Evolutionary conservation across 257 asterid genomes (phyloP).

Genomic region (Ilex asprella): DNA sequence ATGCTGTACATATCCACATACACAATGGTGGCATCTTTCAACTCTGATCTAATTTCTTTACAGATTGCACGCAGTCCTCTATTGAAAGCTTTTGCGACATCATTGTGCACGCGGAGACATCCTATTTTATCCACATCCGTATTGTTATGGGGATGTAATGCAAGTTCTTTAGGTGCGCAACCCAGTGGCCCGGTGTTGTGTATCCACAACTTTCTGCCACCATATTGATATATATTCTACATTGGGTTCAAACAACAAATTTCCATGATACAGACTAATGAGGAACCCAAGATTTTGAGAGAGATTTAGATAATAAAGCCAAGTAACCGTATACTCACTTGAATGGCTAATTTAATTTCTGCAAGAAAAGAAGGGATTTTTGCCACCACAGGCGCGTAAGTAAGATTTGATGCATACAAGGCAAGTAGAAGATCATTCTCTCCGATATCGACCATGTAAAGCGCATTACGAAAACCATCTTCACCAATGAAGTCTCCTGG

Average conservation of each 20-base stretch:
- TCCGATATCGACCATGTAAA: constrained; percentile 43
- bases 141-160: constrained; percentile 11
- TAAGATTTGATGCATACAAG: constrained; percentile 11
- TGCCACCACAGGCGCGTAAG: constrained; percentile 17
- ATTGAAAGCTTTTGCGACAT: constrained; percentile 36
- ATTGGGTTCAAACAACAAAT: not conserved
- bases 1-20: constrained; percentile 42
- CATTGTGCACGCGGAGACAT: constrained; percentile 27
- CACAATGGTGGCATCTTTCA: constrained; percentile 25
- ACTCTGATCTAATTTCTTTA: constrained; percentile 14
- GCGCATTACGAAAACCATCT: constrained; percentile 29
- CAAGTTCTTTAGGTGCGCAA: constrained; percentile 35
- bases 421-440: constrained; percentile 34
- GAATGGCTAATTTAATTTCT: constrained; percentile 35
- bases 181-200: constrained; percentile 51
- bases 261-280: not conserved
- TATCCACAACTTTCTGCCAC: constrained; percentile 44
- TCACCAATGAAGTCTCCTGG: constrained; percentile 15
- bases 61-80: constrained; percentile 11
- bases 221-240: constrained; percentile 23
- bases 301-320: not conserved
- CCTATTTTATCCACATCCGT: constrained; percentile 32
- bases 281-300: not conserved
- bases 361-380: constrained; percentile 35
- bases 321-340: constrained; percentile 12